Conservation (phyloP, 192 early-diverging fungal genomes). For the Dimargaris cristalligena region DNA sequence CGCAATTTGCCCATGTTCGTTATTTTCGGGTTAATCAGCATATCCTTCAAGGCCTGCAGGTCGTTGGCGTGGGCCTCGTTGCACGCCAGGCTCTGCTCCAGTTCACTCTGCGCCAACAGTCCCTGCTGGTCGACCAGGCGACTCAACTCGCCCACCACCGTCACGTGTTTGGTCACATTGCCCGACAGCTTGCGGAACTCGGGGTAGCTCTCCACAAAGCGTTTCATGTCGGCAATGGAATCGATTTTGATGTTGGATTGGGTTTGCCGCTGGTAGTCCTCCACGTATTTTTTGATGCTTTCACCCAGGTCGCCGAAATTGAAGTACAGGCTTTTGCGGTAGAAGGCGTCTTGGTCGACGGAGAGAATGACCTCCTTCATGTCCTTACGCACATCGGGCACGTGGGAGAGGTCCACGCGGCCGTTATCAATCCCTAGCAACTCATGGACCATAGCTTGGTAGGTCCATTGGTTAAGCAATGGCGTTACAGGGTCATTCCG, state of each 20-base stretch:
- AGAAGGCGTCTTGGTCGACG: slow-evolving; percentile 83
- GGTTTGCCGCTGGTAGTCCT: slow-evolving; percentile 85
- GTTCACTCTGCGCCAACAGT: slow-evolving; percentile 73
- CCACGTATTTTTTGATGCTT: slow-evolving; percentile 86
- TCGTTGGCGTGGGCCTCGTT: slow-evolving; percentile 71
- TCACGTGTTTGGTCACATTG: slow-evolving; percentile 96
- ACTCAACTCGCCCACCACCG: slow-evolving; percentile 91
- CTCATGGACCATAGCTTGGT: slow-evolving; percentile 97
- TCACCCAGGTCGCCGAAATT: slow-evolving; percentile 90
- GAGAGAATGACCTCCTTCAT: slow-evolving; percentile 85
- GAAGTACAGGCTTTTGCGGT: slow-evolving; percentile 72
- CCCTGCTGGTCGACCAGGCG: slow-evolving; percentile 52
- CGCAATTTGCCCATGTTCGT: slow-evolving; percentile 58
- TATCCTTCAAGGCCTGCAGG: slow-evolving; percentile 42
- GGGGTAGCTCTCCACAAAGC: slow-evolving; percentile 96
- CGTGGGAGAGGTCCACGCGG: slow-evolving; percentile 73
- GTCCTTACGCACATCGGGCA: slow-evolving; percentile 67
- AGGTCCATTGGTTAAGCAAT: slow-evolving; percentile 91
- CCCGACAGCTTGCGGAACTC: slow-evolving; percentile 92
- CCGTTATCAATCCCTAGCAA: slow-evolving; percentile 85
- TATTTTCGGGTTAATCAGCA: slow-evolving; percentile 51
- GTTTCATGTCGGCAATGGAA: slow-evolving; percentile 94
- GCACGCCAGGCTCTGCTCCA: slow-evolving; percentile 89
- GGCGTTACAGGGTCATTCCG: slow-evolving; percentile 93
- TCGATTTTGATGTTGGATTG: slow-evolving; percentile 83